Evolutionary conservation across 148 eudicot species (phyloP), one percentile per base, ranked within the genome.

Genomic region (Amaranthus cruentus): DNA sequence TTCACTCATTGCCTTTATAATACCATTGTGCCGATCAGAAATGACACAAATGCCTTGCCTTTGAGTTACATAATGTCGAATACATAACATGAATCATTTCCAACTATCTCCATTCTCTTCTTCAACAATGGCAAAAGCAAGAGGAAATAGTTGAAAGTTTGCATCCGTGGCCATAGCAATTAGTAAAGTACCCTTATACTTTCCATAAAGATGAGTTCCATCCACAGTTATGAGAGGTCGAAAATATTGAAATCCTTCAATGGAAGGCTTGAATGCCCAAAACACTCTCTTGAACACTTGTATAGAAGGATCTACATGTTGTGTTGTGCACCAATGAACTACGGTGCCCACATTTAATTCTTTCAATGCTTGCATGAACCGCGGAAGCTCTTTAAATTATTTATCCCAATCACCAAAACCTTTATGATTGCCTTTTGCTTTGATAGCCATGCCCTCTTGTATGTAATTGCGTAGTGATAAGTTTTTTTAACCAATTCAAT

Each of bases 381-480:
- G 9, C 0, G 71, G 58, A 18, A 68, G 13, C 44, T 51, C 56
- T 52, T 68, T 57, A 28, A 9, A 68, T 0, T 47, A 53, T 0
- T 52, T 28, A n/a, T 68, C 71, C 58, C 48, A 68, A 48, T 71
- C 66, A 6, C 66, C 56, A 71, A 58, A 15, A 59, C 46, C 10
- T 1, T 7, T 0, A 18, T 11, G 10, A 71, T 46, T 10, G 65
- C 74, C 18, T 47, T 56, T 57, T 71, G 44, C 43, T 56, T 71
- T 46, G 10, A n/a, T n/a, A 56, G 15, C 73, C 74, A 71, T 18
- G 74, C 74, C 49, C 55, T 71, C 66, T 71, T 48, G 21, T 71
- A 71, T 7, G 47, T 71, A 2, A 71, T 21, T 8, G 55, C 9
- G 2, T 10, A 69, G 3, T 44, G 18, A 53, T 4, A 69, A 0